phyloP scores from a whole-genome alignment of 345 rosid genomes.

The Euphorbia peplus region DNA sequence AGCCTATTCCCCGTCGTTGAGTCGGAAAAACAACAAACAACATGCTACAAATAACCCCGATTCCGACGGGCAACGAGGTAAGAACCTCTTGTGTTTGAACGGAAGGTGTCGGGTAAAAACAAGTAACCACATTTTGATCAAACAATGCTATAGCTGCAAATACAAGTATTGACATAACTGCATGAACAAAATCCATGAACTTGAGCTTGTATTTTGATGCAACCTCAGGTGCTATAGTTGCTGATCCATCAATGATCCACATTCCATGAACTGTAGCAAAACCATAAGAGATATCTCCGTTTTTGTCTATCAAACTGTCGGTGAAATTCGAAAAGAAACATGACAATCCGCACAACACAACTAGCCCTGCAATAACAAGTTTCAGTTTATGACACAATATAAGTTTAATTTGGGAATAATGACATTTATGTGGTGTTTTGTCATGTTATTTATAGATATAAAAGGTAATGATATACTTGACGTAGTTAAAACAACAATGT shows the following conservation, averaged over 20 bases:
- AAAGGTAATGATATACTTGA: no score
- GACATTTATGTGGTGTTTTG: no score
- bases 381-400: no score
- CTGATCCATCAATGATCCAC: constrained; percentile 85
- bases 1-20: constrained; percentile 85
- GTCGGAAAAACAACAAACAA: constrained; percentile 80
- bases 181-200: constrained; percentile 75
- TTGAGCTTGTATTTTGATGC: constrained; percentile 47
- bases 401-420: no score
- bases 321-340: constrained; percentile 73
- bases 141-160: constrained; percentile 73
- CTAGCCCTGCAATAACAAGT: constrained; percentile 19
- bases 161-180: constrained; percentile 69
- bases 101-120: constrained; percentile 80
- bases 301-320: constrained; percentile 69
- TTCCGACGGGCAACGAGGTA: constrained; percentile 72
- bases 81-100: constrained; percentile 61
- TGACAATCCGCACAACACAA: constrained; percentile 61
- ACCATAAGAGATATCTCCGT: constrained; percentile 70
- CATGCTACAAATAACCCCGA: constrained; percentile 74
- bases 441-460: no score
- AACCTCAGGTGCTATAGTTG: constrained; percentile 48
- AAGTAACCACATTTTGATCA: constrained; percentile 62
- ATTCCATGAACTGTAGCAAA: constrained; percentile 62
- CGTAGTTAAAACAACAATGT: no score